A percentile compares a stretch with the other conserved stretches of the same genome.
Evolutionary conservation across 257 asterid genomes (phyloP).

Genomic region (Gentiana straminea): DNA sequence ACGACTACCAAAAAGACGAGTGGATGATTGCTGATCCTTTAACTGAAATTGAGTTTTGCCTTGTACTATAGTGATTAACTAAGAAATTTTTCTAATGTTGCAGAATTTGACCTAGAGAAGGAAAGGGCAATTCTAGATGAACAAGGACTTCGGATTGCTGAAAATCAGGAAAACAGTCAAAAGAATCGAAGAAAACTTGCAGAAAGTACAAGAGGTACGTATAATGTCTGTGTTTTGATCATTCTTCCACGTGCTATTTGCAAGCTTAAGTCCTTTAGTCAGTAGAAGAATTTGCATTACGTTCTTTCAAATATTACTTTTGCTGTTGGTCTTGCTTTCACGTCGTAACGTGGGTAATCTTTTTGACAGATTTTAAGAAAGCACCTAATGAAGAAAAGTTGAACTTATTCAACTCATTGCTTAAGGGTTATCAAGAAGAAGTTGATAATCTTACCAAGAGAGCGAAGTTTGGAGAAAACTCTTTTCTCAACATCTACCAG

Average conservation of each 20-base stretch:
- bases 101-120: conserved; percentile 95
- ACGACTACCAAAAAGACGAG: too few species aligned
- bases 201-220: conserved; percentile 94
- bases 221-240: neutral
- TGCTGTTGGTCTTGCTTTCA: neutral
- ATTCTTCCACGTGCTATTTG: neutral
- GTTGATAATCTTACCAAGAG: conserved; percentile 97
- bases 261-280: neutral
- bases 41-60: neutral
- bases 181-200: conserved; percentile 97
- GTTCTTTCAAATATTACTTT: neutral
- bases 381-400: conserved; percentile 84
- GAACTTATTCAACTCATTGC: conserved; percentile 65
- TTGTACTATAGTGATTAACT: neutral
- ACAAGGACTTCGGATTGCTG: conserved; percentile 93
- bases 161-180: conserved; percentile 98
- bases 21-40: neutral
- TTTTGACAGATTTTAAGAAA: conserved; percentile 77
- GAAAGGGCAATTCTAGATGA: conserved; percentile 83
- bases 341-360: neutral
- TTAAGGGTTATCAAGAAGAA: conserved; percentile 98
- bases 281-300: neutral
- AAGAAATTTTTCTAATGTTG: conserved; percentile 4
- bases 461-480: conserved; percentile 93
- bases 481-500: conserved; percentile 95